These are phyloP conservation scores for Arachis monticola DNA, from an alignment of 331 rosid species.

Conservation along the genomic window DNA sequence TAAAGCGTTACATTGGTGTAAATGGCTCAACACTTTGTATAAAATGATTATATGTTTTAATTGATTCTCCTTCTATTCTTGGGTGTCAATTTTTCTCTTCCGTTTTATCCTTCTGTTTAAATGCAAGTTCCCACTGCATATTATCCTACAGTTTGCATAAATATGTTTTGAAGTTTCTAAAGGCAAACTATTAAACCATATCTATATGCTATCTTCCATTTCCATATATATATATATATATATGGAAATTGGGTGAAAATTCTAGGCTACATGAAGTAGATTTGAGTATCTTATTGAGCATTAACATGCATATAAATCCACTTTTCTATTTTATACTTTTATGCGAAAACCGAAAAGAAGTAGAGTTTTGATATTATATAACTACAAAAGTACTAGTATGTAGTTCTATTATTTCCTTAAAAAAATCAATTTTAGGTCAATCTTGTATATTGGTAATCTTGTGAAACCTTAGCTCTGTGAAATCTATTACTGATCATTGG, in stretches of 20 bases:
- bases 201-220: conserved; percentile 11
- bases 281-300: conserved; percentile 4
- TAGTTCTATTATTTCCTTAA: neutral
- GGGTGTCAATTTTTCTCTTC: neutral
- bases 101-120: conserved; percentile 15
- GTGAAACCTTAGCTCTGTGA: conserved; percentile 27
- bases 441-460: conserved; percentile 4
- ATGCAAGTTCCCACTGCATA: conserved; percentile 3
- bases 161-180: conserved; percentile 7
- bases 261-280: conserved; percentile 6
- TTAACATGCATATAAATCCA: neutral
- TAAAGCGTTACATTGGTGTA: conserved; percentile 17
- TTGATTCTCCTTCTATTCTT: conserved; percentile 11
- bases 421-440: neutral
- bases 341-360: conserved; percentile 16
- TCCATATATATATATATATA: conserved; percentile 9
- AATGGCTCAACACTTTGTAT: conserved; percentile 22
- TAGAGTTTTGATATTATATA: conserved; percentile 24
- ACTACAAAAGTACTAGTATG: neutral
- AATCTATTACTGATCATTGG: conserved; percentile 28
- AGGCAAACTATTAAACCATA: neutral
- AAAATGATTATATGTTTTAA: conserved; percentile 27
- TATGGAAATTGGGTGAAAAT: conserved; percentile 23
- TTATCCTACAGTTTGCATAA: conserved; percentile 20
- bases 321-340: conserved; percentile 1